These are phyloP conservation scores for Waltergamsia citrina DNA, from an alignment of 2,329 filamentous ascomycete genomes.

Conservation along the genomic window DNA sequence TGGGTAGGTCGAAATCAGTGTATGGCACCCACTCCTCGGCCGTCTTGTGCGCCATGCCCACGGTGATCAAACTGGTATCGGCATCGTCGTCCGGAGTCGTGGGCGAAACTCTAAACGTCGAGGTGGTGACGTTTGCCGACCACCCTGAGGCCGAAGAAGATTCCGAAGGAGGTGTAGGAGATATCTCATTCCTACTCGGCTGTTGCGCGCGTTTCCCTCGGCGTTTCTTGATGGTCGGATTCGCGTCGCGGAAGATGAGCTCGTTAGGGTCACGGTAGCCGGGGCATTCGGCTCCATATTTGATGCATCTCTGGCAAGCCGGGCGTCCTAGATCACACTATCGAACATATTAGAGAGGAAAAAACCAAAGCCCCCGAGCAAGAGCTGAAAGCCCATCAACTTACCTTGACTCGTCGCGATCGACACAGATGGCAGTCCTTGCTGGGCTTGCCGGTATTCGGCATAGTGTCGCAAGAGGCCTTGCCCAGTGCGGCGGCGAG, in stretches of 20 bases:
- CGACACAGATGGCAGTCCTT: constrained; percentile 30
- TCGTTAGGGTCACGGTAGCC: constrained; percentile 28
- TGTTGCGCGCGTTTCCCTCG: constrained; percentile 1
- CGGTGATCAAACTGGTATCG: constrained; percentile 3
- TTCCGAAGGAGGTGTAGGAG: not conserved
- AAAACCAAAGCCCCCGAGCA: not conserved
- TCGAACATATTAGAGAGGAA: not conserved
- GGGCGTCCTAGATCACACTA: constrained; percentile 30
- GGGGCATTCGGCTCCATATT: constrained; percentile 27
- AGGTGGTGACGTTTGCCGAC: too few relatives aligned
- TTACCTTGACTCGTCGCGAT: constrained; percentile 28
- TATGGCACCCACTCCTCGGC: too few relatives aligned
- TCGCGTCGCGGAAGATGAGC: constrained; percentile 26
- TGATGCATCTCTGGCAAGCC: constrained; percentile 27
- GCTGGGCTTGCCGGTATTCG: constrained; percentile 29
- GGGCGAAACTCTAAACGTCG: too few relatives aligned
- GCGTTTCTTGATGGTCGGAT: constrained; percentile 16
- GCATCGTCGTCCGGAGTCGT: not conserved
- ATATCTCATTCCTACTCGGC: constrained; percentile 2
- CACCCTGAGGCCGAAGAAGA: too few relatives aligned
- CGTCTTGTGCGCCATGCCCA: not conserved
- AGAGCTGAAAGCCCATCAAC: constrained; percentile 6
- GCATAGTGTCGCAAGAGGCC: constrained; percentile 17
- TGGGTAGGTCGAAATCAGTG: constrained; percentile 6
- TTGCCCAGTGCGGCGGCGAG: too few relatives aligned